phyloP scores from a whole-genome alignment of 2,329 filamentous ascomycete genomes.

The Fusarium agapanthi region DNA sequence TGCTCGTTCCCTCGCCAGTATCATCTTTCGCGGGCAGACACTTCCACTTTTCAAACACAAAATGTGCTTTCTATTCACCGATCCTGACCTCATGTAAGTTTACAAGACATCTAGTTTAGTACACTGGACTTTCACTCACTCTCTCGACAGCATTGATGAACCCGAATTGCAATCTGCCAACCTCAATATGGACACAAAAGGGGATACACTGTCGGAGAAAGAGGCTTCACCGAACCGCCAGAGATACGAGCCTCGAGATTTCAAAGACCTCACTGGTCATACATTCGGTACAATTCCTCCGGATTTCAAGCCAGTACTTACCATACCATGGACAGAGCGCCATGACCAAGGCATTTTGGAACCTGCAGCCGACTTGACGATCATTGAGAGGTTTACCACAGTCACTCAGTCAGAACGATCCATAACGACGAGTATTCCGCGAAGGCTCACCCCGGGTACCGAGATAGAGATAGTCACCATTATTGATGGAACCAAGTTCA shows the following conservation, averaged over 20 bases:
- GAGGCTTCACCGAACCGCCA: too few species aligned
- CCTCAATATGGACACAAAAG: not conserved
- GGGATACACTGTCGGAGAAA: too few species aligned
- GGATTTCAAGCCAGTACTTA: not conserved
- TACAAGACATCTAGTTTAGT: fast-evolving
- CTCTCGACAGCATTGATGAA: not conserved
- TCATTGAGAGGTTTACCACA: not conserved
- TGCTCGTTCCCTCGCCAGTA: not conserved
- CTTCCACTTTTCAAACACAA: not conserved
- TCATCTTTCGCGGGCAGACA: not conserved
- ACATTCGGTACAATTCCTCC: not conserved
- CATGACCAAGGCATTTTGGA: not conserved
- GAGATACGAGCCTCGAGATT: not conserved
- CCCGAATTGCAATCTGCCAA: not conserved
- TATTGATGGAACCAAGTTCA: not conserved
- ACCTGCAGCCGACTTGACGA: not conserved
- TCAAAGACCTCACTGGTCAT: not conserved
- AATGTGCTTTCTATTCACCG: not conserved
- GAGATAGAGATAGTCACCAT: not conserved
- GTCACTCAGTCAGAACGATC: not conserved
- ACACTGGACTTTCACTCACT: not conserved
- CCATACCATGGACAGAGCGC: not conserved
- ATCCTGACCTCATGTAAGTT: not conserved
- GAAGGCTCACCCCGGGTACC: not conserved
- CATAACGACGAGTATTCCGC: not conserved